Evolutionary conservation across 352 stramenopile species (phyloP), one percentile per base, ranked within the genome.

Genomic region (Aphanomyces invadans): DNA sequence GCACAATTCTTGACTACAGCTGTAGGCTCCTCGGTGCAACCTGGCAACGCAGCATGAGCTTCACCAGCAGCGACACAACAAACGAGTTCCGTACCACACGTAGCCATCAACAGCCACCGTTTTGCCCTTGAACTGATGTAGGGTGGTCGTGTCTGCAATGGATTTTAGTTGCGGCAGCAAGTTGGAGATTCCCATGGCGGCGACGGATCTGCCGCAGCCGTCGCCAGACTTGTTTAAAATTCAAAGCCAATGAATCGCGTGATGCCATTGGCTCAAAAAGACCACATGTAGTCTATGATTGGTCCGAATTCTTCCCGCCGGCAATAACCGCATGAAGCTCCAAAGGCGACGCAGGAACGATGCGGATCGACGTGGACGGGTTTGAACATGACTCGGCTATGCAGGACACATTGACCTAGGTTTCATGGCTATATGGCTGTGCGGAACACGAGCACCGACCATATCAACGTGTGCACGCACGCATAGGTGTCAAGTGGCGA

Each of bases 61-160:
- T n/a, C 2, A 1, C 15, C 56, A n/a, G 2, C 48, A 42, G 15
- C 7, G 7, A 15, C 15, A 15, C 36, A 42, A 15, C 36, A 7
- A 42, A 29, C 15, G 48, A 4, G 2, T 3, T 12, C 71, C 73
- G 23, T 57, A 94, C 85, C 85, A 94, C 75, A 79, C 89, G 73
- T 94, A 91, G 70, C 81, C 83, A 68, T 91, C 83, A 39, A 91
- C 83, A 15, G 83, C 83, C 59, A 91, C 74, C 52, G 83, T 91
- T 48, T 78, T 68, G 53, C 80, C 81, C 26, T 62, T 73, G 72
- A 88, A 91, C 38, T 77, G 52, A 0, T 76, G 70, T 23, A 91
- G 75, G 17, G 64, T 46, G 59, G 84, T 88, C 48, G 71, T 73
- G 64, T 82, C 73, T 3, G 81, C 89, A 73, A 90, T 83, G 70